A percentile compares a stretch with the other conserved stretches of the same genome.
These are phyloP conservation scores for Ballota nigra DNA, from an alignment of 257 asterid species.

Conservation along the genomic window DNA sequence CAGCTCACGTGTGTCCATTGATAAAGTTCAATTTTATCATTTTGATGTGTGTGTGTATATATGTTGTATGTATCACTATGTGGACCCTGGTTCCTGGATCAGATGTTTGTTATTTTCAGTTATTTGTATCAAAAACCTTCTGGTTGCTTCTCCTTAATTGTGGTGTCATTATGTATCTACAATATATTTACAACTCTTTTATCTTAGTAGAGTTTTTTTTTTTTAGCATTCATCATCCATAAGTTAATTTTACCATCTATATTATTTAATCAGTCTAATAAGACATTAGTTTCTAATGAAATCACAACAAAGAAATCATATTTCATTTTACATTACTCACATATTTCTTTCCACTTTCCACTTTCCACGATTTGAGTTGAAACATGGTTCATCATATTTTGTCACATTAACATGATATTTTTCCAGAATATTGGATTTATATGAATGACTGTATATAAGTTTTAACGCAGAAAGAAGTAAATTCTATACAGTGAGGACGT, in stretches of 20 bases:
- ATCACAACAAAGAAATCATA: neutral
- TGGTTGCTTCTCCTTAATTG: neutral
- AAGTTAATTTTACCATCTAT: neutral
- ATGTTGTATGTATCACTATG: neutral
- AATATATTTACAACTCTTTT: neutral
- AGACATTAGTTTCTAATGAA: too few relatives aligned
- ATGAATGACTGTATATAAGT: too few relatives aligned
- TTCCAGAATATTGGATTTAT: too few relatives aligned
- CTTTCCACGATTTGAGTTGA: neutral
- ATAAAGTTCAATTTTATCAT: constrained; percentile 8
- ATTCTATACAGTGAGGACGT: too few relatives aligned
- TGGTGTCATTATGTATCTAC: neutral
- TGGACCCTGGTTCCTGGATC: constrained; percentile 4
- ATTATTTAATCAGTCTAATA: too few relatives aligned
- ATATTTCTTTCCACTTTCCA: neutral
- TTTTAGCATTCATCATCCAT: neutral
- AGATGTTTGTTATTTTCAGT: constrained; percentile 10
- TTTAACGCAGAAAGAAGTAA: too few relatives aligned
- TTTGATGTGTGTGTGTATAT: constrained; percentile 15
- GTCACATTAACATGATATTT: too few relatives aligned
- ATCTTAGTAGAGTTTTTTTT: neutral
- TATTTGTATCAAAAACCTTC: constrained; percentile 2
- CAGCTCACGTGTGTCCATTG: neutral
- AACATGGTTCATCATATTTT: neutral
- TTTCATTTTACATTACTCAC: neutral